Evolutionary conservation across 2,329 filamentous ascomycete genomes (phyloP).

Genomic region (Aspergillus pseudoglaucus): DNA sequence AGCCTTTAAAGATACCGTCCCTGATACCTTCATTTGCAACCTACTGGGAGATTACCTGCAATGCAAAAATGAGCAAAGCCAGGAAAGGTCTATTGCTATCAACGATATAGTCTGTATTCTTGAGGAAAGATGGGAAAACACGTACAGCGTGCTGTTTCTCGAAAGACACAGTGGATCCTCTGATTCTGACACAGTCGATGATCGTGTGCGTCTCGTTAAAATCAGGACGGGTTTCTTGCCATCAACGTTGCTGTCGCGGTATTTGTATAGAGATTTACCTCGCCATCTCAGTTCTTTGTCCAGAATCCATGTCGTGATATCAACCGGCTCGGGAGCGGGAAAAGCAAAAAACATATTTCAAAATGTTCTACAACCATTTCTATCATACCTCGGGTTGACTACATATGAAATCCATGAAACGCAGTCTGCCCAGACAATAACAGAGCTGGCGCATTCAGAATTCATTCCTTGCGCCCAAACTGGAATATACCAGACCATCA

Average conservation of each 20-base stretch:
- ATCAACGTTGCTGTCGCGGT: constrained; percentile 8
- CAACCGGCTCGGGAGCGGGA: constrained; percentile 58
- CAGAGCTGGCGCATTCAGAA: constrained; percentile 50
- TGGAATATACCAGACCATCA: constrained; percentile 52
- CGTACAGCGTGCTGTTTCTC: constrained; percentile 19
- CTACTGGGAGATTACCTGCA: constrained; percentile 10
- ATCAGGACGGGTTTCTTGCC: constrained; percentile 13
- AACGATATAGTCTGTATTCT: constrained; percentile 22
- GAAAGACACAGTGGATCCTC: constrained; percentile 1
- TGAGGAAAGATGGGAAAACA: background rate
- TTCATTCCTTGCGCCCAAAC: constrained; percentile 46
- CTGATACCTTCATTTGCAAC: constrained; percentile 2
- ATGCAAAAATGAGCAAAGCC: constrained; percentile 10
- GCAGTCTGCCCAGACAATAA: constrained; percentile 56
- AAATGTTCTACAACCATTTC: constrained; percentile 50
- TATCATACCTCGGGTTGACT: constrained; percentile 42
- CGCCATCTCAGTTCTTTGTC: constrained; percentile 10
- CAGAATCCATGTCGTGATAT: constrained; percentile 57
- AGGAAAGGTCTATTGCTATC: constrained; percentile 11
- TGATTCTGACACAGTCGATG: constrained; percentile 1
- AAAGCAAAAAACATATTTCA: constrained; percentile 53
- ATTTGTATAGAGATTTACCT: constrained; percentile 14
- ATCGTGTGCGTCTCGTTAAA: constrained; percentile 8
- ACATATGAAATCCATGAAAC: constrained; percentile 57
- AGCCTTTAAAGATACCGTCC: background rate